phyloP scores from a whole-genome alignment of 1,284 basidiomycete genomes.

The Fomitopsis betulina region DNA sequence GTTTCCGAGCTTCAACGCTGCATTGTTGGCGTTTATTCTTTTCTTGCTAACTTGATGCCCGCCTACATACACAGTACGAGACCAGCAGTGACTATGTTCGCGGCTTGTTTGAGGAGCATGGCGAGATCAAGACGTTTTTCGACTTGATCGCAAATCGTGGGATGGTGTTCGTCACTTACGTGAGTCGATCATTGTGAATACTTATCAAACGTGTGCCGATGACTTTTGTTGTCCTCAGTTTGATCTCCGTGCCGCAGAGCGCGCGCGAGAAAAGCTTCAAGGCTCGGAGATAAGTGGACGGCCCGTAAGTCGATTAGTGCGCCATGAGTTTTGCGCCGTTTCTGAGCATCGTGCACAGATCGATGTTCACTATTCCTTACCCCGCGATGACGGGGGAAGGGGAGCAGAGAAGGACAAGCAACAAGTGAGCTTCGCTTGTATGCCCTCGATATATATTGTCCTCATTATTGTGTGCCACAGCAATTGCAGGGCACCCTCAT shows the following conservation, averaged over 20 bases:
- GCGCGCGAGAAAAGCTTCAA: conserved; percentile 84
- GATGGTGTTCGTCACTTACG: conserved; percentile 97
- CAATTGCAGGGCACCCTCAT: conserved; percentile 80
- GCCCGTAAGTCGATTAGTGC: conserved; percentile 51
- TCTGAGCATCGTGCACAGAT: conserved; percentile 50
- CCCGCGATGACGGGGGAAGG: conserved; percentile 78
- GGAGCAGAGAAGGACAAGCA: conserved; percentile 84
- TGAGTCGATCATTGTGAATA: conserved; percentile 41
- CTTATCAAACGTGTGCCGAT: neutral
- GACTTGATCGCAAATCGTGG: conserved; percentile 91
- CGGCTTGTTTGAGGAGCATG: conserved; percentile 83
- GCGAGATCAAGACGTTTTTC: conserved; percentile 96
- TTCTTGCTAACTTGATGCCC: neutral
- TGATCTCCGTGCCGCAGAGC: conserved; percentile 88
- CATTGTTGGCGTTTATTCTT: neutral
- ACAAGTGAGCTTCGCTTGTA: conserved; percentile 48
- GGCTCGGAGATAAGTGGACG: conserved; percentile 81
- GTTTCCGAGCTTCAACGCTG: neutral
- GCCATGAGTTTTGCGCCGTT: neutral
- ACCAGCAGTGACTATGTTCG: conserved; percentile 83
- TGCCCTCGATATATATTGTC: conserved; percentile 3
- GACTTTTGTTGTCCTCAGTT: conserved; percentile 46
- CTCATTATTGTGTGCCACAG: conserved; percentile 25
- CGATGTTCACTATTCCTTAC: conserved; percentile 96
- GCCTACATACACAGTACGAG: conserved; percentile 67